Evolutionary conservation across 257 asterid species (phyloP).

Genomic region (Cordia subcordata): DNA sequence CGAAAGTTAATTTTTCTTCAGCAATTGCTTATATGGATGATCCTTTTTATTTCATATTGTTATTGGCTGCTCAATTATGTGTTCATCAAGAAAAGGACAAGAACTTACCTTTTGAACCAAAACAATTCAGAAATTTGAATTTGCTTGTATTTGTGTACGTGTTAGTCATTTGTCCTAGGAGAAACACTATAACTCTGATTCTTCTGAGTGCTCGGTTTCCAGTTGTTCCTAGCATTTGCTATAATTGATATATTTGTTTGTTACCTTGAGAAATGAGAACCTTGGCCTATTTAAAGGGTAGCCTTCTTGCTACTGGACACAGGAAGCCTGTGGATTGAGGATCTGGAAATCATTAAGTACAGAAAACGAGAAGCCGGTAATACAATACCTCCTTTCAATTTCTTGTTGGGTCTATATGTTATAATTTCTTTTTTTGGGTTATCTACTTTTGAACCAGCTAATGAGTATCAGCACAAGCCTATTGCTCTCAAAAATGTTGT

Average conservation of each 20-base stretch:
- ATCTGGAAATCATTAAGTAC: conserved; percentile 37
- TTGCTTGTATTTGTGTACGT: too few species aligned
- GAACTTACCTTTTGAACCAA: too few species aligned
- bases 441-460: background rate
- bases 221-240: too few species aligned
- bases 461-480: background rate
- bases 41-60: too few species aligned
- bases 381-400: background rate
- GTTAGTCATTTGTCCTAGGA: too few species aligned
- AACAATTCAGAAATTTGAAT: too few species aligned
- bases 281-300: conserved; percentile 9
- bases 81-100: too few species aligned
- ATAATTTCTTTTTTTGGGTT: background rate
- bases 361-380: conserved; percentile 52
- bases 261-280: background rate
- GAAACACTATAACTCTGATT: background rate
- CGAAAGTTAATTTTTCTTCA: too few species aligned
- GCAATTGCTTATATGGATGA: too few species aligned
- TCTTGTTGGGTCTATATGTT: background rate
- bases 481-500: background rate
- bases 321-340: conserved; percentile 43
- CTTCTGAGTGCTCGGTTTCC: background rate
- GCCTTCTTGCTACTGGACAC: conserved; percentile 17
- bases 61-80: too few species aligned
- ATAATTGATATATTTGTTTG: background rate